These are phyloP conservation scores for Blastobotrys muscicola DNA, from an alignment of 805 yeast genomes.

Conservation along the genomic window DNA sequence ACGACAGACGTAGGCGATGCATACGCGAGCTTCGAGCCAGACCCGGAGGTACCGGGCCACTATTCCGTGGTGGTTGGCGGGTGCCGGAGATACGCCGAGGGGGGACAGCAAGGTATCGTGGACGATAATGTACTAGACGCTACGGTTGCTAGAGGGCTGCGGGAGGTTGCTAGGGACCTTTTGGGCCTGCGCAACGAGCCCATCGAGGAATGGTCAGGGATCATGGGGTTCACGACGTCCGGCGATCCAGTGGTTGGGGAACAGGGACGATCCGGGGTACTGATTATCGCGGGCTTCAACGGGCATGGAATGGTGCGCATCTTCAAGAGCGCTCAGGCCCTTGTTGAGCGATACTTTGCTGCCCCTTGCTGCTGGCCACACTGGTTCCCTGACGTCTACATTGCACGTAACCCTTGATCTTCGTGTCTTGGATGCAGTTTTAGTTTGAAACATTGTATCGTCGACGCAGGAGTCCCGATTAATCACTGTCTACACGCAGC, in stretches of 20 bases:
- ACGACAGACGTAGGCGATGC: conserved; percentile 10
- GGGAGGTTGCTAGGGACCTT: conserved; percentile 1
- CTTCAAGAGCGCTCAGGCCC: conserved; percentile 32
- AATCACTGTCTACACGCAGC: too few relatives aligned
- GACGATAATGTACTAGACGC: conserved; percentile 10
- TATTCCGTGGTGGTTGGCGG: conserved; percentile 15
- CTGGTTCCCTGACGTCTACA: conserved; percentile 11
- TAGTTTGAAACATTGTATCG: neutral
- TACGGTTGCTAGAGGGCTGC: conserved; percentile 3
- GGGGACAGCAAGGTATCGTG: conserved; percentile 7
- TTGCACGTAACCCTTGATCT: neutral
- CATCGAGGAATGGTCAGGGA: conserved; percentile 36
- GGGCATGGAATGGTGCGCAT: conserved; percentile 48
- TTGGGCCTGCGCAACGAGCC: conserved; percentile 9
- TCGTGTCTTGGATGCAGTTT: neutral
- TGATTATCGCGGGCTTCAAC: conserved; percentile 35
- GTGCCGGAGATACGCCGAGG: conserved; percentile 8
- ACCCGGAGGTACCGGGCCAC: conserved; percentile 2
- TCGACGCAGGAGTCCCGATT: neutral
- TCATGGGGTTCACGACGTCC: conserved; percentile 38
- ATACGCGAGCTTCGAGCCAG: conserved; percentile 11
- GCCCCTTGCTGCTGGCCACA: conserved; percentile 9
- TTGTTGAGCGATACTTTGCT: conserved; percentile 18
- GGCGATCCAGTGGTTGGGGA: conserved; percentile 37
- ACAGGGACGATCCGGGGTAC: conserved; percentile 13